Percentiles rank a stretch among this genome's conserved stretches.
These are phyloP conservation scores for Xerocomellus dryophilus DNA, from an alignment of 768 basidiomycete genomes.

Conservation along the genomic window DNA sequence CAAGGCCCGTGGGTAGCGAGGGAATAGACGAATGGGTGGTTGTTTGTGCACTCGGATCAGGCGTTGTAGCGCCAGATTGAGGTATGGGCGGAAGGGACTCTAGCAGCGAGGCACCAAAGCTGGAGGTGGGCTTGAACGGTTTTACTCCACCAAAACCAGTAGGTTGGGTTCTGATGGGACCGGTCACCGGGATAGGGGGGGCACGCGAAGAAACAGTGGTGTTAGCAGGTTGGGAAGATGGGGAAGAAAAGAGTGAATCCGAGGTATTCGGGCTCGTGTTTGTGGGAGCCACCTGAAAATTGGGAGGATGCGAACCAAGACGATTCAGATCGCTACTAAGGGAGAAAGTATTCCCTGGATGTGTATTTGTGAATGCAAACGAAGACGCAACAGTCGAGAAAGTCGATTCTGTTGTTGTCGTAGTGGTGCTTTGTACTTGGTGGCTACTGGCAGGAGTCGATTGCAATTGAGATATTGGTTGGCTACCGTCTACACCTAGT, in stretches of 20 bases:
- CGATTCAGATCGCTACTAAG: conserved; percentile 4
- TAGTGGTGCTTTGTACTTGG: conserved; percentile 25
- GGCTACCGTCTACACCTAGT: conserved; percentile 23
- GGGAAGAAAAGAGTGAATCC: conserved; percentile 43
- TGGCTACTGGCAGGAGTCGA: conserved; percentile 31
- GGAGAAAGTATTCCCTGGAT: conserved; percentile 20
- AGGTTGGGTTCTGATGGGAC: conserved; percentile 39
- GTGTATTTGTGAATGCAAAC: conserved; percentile 48
- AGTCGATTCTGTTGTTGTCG: conserved; percentile 37
- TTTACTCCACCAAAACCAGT: conserved; percentile 63
- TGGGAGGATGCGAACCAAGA: conserved; percentile 22
- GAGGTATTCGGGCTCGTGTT: conserved; percentile 44
- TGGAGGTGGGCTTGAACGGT: conserved; percentile 79
- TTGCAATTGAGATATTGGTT: conserved; percentile 31
- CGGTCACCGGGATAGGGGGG: conserved; percentile 34
- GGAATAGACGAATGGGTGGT: conserved; percentile 18
- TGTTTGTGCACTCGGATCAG: conserved; percentile 29
- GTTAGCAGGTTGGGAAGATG: conserved; percentile 54
- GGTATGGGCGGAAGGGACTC: conserved; percentile 74
- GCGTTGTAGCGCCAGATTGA: conserved; percentile 50
- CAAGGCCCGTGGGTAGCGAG: conserved; percentile 23
- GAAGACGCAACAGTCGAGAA: conserved; percentile 73
- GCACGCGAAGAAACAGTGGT: conserved; percentile 33
- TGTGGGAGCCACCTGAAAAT: conserved; percentile 36
- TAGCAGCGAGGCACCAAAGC: conserved; percentile 73